A percentile compares a stretch with the other conserved stretches of the same genome.
Evolutionary conservation across 805 yeast genomes (phyloP).

Genomic region (Starmera pachycereana): DNA sequence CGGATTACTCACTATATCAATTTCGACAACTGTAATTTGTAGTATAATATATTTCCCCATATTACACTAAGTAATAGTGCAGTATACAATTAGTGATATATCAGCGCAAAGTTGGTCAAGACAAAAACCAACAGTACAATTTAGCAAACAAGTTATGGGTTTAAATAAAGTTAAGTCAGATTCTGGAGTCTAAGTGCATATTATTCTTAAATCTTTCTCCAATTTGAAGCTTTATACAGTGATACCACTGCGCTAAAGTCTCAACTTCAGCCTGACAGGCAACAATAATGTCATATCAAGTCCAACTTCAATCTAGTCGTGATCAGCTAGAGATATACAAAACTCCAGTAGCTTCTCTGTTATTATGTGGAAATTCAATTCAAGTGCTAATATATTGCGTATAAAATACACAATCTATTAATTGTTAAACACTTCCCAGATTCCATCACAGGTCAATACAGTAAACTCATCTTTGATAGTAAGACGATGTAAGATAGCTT

Average conservation of each 20-base stretch:
- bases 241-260: slow-evolving; percentile 48
- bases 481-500: slow-evolving; percentile 47
- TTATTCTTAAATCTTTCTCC: slow-evolving; percentile 19
- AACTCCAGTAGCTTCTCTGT: slow-evolving; percentile 51
- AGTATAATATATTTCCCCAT: too few relatives aligned
- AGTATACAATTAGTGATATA: too few relatives aligned
- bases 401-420: slow-evolving; percentile 42
- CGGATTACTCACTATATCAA: too few relatives aligned
- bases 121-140: too few relatives aligned
- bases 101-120: too few relatives aligned
- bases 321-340: slow-evolving; percentile 61
- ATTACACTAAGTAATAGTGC: too few relatives aligned
- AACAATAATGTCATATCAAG: slow-evolving; percentile 71
- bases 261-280: slow-evolving; percentile 41
- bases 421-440: slow-evolving; percentile 66
- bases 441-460: slow-evolving; percentile 73
- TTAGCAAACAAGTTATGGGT: too few relatives aligned
- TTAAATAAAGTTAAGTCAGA: too few relatives aligned
- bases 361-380: slow-evolving; percentile 48
- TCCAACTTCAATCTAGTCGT: slow-evolving; percentile 69
- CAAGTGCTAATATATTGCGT: slow-evolving; percentile 46
- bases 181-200: too few relatives aligned
- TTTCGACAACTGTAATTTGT: too few relatives aligned
- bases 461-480: slow-evolving; percentile 50
- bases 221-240: slow-evolving; percentile 34